Evolutionary conservation across 495 filamentous ascomycete genomes (phyloP), one percentile per base, ranked within the genome.

Genomic region (Podospora comata): DNA sequence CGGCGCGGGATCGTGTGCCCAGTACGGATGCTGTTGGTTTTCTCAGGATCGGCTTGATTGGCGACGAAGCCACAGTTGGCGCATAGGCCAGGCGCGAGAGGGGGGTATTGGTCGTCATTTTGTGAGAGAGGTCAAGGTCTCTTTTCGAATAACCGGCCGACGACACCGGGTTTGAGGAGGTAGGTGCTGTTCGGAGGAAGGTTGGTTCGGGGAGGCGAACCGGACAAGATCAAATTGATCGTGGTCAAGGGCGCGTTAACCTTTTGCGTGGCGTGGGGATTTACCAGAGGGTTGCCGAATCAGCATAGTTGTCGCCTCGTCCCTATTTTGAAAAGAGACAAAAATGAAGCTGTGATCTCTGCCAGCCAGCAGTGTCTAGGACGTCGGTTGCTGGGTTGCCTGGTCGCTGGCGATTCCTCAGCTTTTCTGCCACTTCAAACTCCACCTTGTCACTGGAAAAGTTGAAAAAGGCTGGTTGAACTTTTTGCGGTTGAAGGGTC

Each of bases 11-110:
- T 44, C 78, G 77, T 28, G 72, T 75, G 72, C 78, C 78, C 44
- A 81, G 72, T 5, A 81, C 48, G 0, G 80, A 72, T 11, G 74
- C 69, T 1, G 77, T 68, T 23, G 23, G 23, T 39, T 79, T 75
- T 65, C 81, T 80, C 18, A 84, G 76, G 64, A 84, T 84, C 7
- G 82, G 80, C 57, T 80, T 82, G 32, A 84, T 78, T 16, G 81
- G 72, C 27, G 75, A 73, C 1, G 68, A 64, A 11, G 72, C 57
- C 19, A 63, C 39, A 23, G 73, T 60, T 13, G 73, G 65, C 65
- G 73, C 54, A 55, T 65, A 61, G 28, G 74, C 58, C 48, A 66
- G 61, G 7, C 39, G 39, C 39, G 39, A 48, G 34, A 68, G 11
- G 32, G 76, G 74, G 6, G 76, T 77, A 39, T 71, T 66, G 32